phyloP scores from a whole-genome alignment of 208 protist genomes.

The Trypanosoma mega region DNA sequence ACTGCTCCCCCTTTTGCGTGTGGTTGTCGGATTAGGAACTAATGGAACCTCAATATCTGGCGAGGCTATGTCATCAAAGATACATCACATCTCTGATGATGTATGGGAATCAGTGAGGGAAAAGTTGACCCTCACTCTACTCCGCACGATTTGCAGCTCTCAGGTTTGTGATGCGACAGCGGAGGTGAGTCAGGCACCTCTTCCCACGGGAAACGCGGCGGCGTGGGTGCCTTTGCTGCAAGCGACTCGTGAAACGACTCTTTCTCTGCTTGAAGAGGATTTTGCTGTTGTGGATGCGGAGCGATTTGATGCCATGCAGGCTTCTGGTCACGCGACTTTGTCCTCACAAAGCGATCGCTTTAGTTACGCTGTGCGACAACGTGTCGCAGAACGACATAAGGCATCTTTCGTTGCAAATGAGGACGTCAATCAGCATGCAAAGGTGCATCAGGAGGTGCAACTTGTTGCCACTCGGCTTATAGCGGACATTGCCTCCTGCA shows the following conservation, averaged over 20 bases:
- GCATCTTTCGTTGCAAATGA: background rate
- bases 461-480: constrained; percentile 40
- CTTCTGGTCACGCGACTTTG: background rate
- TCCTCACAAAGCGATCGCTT: background rate
- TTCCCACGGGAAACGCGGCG: background rate
- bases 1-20: constrained; percentile 18
- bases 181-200: background rate
- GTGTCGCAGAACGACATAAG: constrained; percentile 26
- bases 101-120: constrained; percentile 16
- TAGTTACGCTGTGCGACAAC: constrained; percentile 3
- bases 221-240: constrained; percentile 17
- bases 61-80: background rate
- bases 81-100: background rate
- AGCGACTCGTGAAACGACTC: background rate
- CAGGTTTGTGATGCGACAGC: constrained; percentile 3
- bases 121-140: no score
- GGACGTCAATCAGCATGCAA: background rate
- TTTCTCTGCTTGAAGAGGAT: constrained; percentile 21
- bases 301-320: constrained; percentile 1
- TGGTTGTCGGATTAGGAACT: constrained; percentile 13
- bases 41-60: background rate
- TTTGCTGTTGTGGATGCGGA: constrained; percentile 22
- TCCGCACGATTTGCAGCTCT: constrained; percentile 3
- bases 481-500: constrained; percentile 44
- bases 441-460: constrained; percentile 35